These are phyloP conservation scores for Diplogelasinospora grovesii DNA, from an alignment of 495 filamentous ascomycete species.

Conservation along the genomic window DNA sequence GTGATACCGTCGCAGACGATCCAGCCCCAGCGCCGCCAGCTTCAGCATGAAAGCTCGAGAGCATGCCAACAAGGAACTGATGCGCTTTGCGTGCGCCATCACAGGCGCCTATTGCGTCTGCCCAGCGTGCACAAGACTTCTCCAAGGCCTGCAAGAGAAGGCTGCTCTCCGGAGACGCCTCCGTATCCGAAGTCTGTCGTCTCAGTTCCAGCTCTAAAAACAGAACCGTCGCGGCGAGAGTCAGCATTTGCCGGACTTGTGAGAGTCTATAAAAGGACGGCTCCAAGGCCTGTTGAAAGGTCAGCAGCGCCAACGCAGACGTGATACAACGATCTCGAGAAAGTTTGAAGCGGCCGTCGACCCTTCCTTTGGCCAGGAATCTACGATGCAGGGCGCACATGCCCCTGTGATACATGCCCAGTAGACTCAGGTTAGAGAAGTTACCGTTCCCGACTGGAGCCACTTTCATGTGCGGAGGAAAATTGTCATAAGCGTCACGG, in stretches of 20 bases:
- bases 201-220: slow-evolving; percentile 6
- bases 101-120: background rate
- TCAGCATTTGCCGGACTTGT: slow-evolving; percentile 1
- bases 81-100: background rate
- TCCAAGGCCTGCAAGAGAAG: slow-evolving; percentile 1
- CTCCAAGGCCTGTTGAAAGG: slow-evolving; percentile 9
- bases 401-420: slow-evolving; percentile 19
- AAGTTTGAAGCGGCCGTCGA: slow-evolving; percentile 7
- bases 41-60: background rate
- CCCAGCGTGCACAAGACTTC: slow-evolving; percentile 2
- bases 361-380: slow-evolving; percentile 13
- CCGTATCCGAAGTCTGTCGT: background rate
- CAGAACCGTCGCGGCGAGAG: slow-evolving; percentile 4
- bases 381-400: slow-evolving; percentile 23
- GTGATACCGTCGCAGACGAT: background rate
- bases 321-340: slow-evolving; percentile 17
- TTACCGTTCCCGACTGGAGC: slow-evolving; percentile 8
- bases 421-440: slow-evolving; percentile 15
- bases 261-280: background rate
- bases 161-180: background rate
- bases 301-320: slow-evolving; percentile 15
- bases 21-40: background rate
- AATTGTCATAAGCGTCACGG: background rate
- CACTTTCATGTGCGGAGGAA: slow-evolving; percentile 14
- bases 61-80: slow-evolving; percentile 1